Base-by-base conservation (phyloP, 2,329 filamentous ascomycete species). In the Botrytis aclada region DNA sequence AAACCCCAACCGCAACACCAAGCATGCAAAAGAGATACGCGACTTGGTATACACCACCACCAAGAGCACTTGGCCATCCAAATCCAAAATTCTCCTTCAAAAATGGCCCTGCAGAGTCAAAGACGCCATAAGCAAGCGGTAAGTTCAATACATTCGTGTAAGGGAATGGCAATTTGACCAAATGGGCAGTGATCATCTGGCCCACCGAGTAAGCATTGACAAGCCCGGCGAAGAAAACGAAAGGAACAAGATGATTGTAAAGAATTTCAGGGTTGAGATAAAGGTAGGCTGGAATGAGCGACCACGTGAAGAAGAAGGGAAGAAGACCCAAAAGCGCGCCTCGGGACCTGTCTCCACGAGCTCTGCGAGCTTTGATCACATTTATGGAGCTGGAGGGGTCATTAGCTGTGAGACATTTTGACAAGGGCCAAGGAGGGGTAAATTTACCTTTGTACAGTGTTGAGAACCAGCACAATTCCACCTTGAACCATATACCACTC, bases 201-300 rank as follows among this genome's bases (percentile, higher is more conserved):
- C 95, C 95, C 73, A 98, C 95, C 69, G 92, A 93, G 85, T 98
- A 98, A 74, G 96, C 95, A 81, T 98, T 98, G 80, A 97, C 87
- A 73, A 98, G 85, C 72, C 95, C 95, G 60, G 92, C 92, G 81
- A 96, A 98, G 81, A 98, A 86, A 76, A 92, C 87, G 82, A 99
- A 98, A 1, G 96, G 95, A 29, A 99, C 89, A 14, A 98, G 86
- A 81, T 98, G 94, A 80, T 91, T 86, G 82, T 92, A 85, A 75
- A 97, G 88, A 79, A 98, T 97, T 75, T 88, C 84, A 7, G 95
- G 95, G 81, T 98, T 93, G 76, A 98, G 89, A 79, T 89, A 90
- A 73, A 98, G 87, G 83, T 98, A 99, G 43, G 88, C 84, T 5
- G 90, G 86, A 75, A 97, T 89, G 70, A 97, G 84, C 7, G 84